A percentile compares a stretch with the other conserved stretches of the same genome.
Conservation (phyloP, 441 rosid genomes). For the Metrosideros polymorpha region DNA sequence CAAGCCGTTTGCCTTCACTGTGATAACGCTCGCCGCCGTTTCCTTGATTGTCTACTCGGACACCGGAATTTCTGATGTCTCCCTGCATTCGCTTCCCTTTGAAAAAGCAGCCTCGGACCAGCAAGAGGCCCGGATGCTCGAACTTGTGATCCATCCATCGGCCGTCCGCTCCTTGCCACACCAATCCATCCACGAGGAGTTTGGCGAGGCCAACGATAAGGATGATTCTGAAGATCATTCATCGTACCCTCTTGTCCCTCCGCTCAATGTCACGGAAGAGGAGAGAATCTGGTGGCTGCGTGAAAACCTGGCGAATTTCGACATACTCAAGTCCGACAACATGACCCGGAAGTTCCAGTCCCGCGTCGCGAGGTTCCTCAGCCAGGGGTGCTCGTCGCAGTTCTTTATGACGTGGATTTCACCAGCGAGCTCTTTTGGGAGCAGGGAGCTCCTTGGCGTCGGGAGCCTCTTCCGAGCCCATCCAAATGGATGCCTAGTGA, state of each 20-base stretch:
- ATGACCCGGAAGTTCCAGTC: slow-evolving; percentile 36
- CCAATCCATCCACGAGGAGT: slow-evolving; percentile 13
- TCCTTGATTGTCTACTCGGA: slow-evolving; percentile 31
- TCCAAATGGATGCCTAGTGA: slow-evolving; percentile 48
- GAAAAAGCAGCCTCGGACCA: slow-evolving; percentile 2
- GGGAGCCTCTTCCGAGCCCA: slow-evolving; percentile 45
- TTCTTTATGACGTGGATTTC: slow-evolving; percentile 73
- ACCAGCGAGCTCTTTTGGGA: slow-evolving; percentile 24
- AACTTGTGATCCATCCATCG: not conserved
- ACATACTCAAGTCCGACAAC: slow-evolving; percentile 41
- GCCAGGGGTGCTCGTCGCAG: slow-evolving; percentile 26
- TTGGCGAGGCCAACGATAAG: not conserved
- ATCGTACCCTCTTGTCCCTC: slow-evolving; percentile 26
- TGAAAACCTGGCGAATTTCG: slow-evolving; percentile 23
- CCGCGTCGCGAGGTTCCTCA: slow-evolving; percentile 38
- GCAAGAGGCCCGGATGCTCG: slow-evolving; percentile 4
- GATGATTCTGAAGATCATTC: not conserved
- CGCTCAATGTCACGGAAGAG: slow-evolving; percentile 29
- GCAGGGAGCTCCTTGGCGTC: slow-evolving; percentile 27
- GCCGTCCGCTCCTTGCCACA: slow-evolving; percentile 4
- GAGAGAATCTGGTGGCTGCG: slow-evolving; percentile 45
- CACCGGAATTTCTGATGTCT: slow-evolving; percentile 12
- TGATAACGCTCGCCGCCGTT: slow-evolving; percentile 18
- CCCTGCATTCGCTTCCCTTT: slow-evolving; percentile 8
- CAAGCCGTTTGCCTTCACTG: slow-evolving; percentile 16